A percentile compares a stretch with the other conserved stretches of the same genome.
phyloP scores from a whole-genome alignment of 2,329 filamentous ascomycete species.

The Ascocoryne sarcoides region DNA sequence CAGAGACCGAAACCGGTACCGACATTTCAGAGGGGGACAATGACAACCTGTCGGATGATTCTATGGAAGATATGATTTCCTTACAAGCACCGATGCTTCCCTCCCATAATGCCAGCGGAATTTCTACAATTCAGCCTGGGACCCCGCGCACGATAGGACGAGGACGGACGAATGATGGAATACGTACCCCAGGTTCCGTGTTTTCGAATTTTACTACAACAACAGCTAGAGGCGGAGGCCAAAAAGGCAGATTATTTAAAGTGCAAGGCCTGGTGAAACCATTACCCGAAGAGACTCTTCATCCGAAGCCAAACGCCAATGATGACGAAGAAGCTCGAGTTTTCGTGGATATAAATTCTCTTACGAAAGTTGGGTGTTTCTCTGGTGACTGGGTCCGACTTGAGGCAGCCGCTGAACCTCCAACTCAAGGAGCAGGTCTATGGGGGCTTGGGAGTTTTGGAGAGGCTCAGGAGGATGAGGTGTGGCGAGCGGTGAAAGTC shows the following conservation, averaged over 20 bases:
- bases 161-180: conserved; percentile 58
- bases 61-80: conserved; percentile 88
- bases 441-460: conserved; percentile 62
- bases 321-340: conserved; percentile 87
- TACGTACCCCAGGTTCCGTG: conserved; percentile 76
- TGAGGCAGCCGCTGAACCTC: conserved; percentile 68
- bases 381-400: conserved; percentile 94
- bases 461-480: conserved; percentile 47
- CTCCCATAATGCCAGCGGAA: conserved; percentile 66
- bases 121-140: conserved; percentile 71
- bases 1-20: conserved; percentile 51
- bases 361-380: conserved; percentile 90
- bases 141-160: conserved; percentile 64
- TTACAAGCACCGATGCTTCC: conserved; percentile 71
- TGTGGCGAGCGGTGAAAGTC: conserved; percentile 79
- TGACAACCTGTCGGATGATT: conserved; percentile 82
- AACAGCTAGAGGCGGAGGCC: conserved; percentile 65
- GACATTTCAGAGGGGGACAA: conserved; percentile 53
- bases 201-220: conserved; percentile 82
- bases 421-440: conserved; percentile 53
- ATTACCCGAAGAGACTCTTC: conserved; percentile 69
- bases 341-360: conserved; percentile 78
- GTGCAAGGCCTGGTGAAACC: conserved; percentile 64
- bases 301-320: conserved; percentile 66
- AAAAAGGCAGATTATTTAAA: conserved; percentile 73